These are phyloP conservation scores for Penicillium nucicola DNA, from an alignment of 495 filamentous ascomycete genomes.

Conservation along the genomic window DNA sequence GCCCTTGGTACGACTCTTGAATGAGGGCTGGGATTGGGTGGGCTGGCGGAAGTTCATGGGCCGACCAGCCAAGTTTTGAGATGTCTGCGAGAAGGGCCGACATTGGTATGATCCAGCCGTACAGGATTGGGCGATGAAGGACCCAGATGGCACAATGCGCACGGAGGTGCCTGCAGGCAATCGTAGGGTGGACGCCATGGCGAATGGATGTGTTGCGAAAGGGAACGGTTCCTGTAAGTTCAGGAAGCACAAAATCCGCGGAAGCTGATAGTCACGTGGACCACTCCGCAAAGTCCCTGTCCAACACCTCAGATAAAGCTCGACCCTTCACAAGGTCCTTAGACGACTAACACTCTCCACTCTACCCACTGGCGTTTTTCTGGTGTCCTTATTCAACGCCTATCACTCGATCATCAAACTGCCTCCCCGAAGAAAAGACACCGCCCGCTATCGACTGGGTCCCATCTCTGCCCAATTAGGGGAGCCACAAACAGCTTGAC, in stretches of 20 bases:
- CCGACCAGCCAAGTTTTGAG: constrained; percentile 24
- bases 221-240: constrained; percentile 2
- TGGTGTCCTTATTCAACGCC: background rate
- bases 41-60: constrained; percentile 22
- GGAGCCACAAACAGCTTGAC: constrained; percentile 15
- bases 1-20: constrained; percentile 31
- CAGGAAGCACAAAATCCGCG: constrained; percentile 24
- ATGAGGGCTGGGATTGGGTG: constrained; percentile 36
- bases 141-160: constrained; percentile 9
- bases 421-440: constrained; percentile 1
- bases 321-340: background rate
- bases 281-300: background rate
- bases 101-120: constrained; percentile 24
- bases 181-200: constrained; percentile 37
- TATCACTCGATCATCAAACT: background rate
- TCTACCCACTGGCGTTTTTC: background rate
- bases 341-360: background rate
- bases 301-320: background rate
- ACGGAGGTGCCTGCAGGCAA: constrained; percentile 24
- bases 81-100: constrained; percentile 35
- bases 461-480: constrained; percentile 15
- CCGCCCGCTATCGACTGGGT: constrained; percentile 1
- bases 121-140: constrained; percentile 10
- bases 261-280: constrained; percentile 21
- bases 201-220: constrained; percentile 9